Base-by-base conservation (phyloP, 257 asterid genomes). In the Nicotiana obtusifolia region DNA sequence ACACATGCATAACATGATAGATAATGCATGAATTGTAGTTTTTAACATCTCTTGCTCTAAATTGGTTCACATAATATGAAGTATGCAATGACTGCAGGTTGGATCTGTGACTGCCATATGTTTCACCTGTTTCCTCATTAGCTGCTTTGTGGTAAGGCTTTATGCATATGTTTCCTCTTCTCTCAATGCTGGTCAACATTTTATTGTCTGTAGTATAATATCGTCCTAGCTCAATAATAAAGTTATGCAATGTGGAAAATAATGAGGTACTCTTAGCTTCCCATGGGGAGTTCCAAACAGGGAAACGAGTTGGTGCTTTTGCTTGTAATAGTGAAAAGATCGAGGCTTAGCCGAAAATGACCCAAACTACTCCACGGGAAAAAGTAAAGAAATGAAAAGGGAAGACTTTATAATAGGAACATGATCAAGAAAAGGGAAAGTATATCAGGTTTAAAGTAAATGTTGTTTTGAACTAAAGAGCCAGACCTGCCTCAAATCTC, bases 101-200 rank as follows among this genome's bases (percentile, higher is more conserved):
- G 98, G 99, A 87, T 95, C 93, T 60, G 99, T 95, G 84, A 95
- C 99, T 9, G 97, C 95, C 47, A 91, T 93, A 88, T 95, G 98
- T 88, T 95, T 93, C 89, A 87, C 92, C 79, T 95, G 98, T 86
- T 95, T 95, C 86, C 93, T 95, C 65, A 85, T 95, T 84, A 87
- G 99, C 80, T 92, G 97, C 88, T 93, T 92, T 57, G 94, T 93
- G 97, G 99, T 95, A 87, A 87, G 97, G 65, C 65, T 80, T 80
- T 47, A 44, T 60, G 61, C 82, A 17, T 49, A 59, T 79, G 69
- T 73, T 64, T n/a, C 24, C 5, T 20, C 61, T 19, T 44, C 17
- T 80, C 47, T 28, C 41, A 4, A 24, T 49, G 41, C 22, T 41
- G 47, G 47, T 49, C 61, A 75, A 49, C 79, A 7, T 24, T 49